These are phyloP conservation scores for Ceratobasidium sp. DNA, from an alignment of 1,284 basidiomycete species.

Conservation along the genomic window DNA sequence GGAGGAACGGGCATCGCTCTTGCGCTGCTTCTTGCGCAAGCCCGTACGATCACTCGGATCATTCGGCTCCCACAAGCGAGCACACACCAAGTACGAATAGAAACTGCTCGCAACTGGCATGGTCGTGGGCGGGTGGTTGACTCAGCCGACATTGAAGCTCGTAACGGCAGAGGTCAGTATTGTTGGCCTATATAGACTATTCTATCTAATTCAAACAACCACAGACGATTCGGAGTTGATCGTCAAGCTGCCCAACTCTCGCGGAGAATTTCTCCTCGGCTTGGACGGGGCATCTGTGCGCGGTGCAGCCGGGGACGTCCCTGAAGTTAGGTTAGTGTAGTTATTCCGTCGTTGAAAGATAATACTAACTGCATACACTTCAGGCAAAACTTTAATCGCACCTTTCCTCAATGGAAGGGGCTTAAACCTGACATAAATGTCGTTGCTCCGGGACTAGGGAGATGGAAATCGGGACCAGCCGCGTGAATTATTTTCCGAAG, in stretches of 20 bases:
- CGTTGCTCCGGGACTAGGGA: slow-evolving; percentile 20
- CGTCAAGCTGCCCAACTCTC: slow-evolving; percentile 20
- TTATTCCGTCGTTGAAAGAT: background rate
- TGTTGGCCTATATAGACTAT: background rate
- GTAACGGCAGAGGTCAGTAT: slow-evolving; percentile 32
- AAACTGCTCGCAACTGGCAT: slow-evolving; percentile 38
- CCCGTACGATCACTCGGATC: slow-evolving; percentile 34
- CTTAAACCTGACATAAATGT: slow-evolving; percentile 1
- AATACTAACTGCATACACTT: background rate
- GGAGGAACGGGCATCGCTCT: slow-evolving; percentile 41
- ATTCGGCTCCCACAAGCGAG: slow-evolving; percentile 6
- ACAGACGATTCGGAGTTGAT: slow-evolving; percentile 37
- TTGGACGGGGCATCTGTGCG: slow-evolving; percentile 34
- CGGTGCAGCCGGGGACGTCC: slow-evolving; percentile 16
- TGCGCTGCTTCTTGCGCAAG: slow-evolving; percentile 33
- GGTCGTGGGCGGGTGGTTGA: slow-evolving; percentile 27
- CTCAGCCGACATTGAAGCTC: background rate
- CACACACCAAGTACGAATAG: slow-evolving; percentile 18
- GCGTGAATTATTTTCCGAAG: background rate
- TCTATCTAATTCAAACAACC: background rate
- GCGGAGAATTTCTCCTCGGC: slow-evolving; percentile 40
- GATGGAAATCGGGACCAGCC: slow-evolving; percentile 42
- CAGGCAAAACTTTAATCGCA: slow-evolving; percentile 41
- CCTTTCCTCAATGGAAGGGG: slow-evolving; percentile 34
- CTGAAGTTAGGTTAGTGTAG: slow-evolving; percentile 23